phyloP scores from a whole-genome alignment of 2,329 filamentous ascomycete genomes.

The Venturiaceae sp. region DNA sequence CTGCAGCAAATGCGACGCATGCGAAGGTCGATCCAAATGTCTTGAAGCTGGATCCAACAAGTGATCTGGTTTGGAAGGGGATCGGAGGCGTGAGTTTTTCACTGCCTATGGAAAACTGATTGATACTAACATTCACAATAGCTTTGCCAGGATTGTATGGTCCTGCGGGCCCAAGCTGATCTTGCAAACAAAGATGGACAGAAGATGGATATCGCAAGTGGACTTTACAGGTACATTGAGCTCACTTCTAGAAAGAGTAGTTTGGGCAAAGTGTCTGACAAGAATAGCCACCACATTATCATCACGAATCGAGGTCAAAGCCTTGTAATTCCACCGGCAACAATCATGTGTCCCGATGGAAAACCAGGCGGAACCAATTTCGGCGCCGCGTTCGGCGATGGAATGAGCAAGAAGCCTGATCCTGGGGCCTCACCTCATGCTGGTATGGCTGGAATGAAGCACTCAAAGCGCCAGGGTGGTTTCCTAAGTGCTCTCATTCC shows the following conservation, averaged over 20 bases:
- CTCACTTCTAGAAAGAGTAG: neutral
- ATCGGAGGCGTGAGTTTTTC: neutral
- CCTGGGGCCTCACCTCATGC: neutral
- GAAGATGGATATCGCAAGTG: neutral
- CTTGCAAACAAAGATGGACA: neutral
- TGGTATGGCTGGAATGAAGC: neutral
- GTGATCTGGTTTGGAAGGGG: neutral
- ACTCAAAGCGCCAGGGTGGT: neutral
- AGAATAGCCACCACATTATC: neutral
- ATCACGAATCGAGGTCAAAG: neutral
- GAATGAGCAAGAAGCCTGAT: neutral
- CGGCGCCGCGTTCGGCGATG: neutral
- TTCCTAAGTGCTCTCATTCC: neutral
- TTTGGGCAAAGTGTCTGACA: neutral
- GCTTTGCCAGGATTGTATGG: conserved; percentile 6
- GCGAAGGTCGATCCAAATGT: neutral
- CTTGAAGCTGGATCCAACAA: conserved; percentile 3
- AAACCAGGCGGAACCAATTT: neutral
- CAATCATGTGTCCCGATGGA: neutral
- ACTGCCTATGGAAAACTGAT: no score
- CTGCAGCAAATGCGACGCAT: neutral
- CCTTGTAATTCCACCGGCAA: neutral
- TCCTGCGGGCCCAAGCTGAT: conserved; percentile 5
- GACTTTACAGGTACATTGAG: neutral
- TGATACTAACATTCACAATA: neutral